Evolutionary conservation across 306 rosid species (phyloP), one percentile per base, ranked within the genome.

Genomic region (Argentina anserina): DNA sequence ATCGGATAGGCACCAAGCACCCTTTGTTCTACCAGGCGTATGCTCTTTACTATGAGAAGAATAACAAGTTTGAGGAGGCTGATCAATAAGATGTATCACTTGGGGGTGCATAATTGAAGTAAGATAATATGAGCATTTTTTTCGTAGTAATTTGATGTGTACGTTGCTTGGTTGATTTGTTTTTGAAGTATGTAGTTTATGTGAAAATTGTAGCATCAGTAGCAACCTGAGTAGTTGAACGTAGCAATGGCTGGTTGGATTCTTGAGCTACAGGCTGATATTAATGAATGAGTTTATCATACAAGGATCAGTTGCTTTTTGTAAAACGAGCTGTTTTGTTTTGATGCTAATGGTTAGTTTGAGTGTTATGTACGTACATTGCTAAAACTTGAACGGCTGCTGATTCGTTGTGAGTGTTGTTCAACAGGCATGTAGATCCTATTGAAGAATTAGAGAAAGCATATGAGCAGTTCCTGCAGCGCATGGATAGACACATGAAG

Each of bases 361-460:
- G 17, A 50, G 13, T 71, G 73, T 33, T n/a, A n/a, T n/a, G n/a
- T n/a, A n/a, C n/a, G n/a, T n/a, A n/a, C n/a, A n/a, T n/a, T n/a
- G n/a, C n/a, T n/a, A n/a, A n/a, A n/a, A 45, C 65, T 78, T 80
- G 62, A 65, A 14, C 42, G n/a, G 7, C 64, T 70, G 47, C 70
- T 46, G 26, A 79, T n/a, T n/a, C n/a, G n/a, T n/a, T n/a, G n/a
- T n/a, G n/a, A n/a, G n/a, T n/a, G n/a, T n/a, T n/a, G n/a, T 78
- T 72, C 43, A 75, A 49, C 79, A 93, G 98, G 72, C 92, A 87
- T 78, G 98, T 94, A 56, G 97, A 93, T 78, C 98, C 97, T 20
- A 23, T 77, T 50, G 96, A 86, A 76, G 92, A 84, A 65, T 53
- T 91, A 83, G 92, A 91, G 80, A 87, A 84, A 82, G 83, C 98